Evolutionary conservation across 352 stramenopile genomes (phyloP), one percentile per base, ranked within the genome.

Genomic region (Phytophthora pisi): DNA sequence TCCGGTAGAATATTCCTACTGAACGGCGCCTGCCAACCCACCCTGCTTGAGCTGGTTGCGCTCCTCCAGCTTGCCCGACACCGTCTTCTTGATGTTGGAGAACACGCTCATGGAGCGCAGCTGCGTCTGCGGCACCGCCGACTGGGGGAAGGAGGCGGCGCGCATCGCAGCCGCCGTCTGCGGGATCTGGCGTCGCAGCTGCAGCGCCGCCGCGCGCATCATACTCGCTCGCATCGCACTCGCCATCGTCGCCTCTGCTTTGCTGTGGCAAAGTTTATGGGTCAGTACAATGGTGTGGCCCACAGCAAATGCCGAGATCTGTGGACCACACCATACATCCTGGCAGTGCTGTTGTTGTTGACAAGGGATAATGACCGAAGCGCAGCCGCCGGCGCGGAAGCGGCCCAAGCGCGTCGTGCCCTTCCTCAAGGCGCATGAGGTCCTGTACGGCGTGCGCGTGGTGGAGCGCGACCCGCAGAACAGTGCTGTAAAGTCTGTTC

Each of bases 11-110:
- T 45, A 45, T 8, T 18, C 38, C 0, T 45, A 18, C 11, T 13
- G 9, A 38, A 30, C 6, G 9, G 4, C 9, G 31, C 9, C 8
- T 15, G 38, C 13, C 38, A 18, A 18, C 18, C 5, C 28, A 94
- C 86, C 76, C 54, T 92, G 82, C 67, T 96, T 96, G 51, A 70
- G 75, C 46, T 91, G 73, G 67, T 92, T 95, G 73, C 86, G 84
- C 72, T 93, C 78, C 72, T 94, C 82, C 61, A 96, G 71, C 72
- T 93, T 94, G 64, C 74, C 66, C 51, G 80, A 83, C 31, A 96
- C 79, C 7, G 81, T 79, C 59, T 95, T 84, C 43, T 83, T 84
- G 50, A 96, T 76, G 65, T 71, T 89, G 51, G 74, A 81, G 63
- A 96, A 91, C 43, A 96, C 67, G 64, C 88, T 76, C 66, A 96